Percentiles rank a stretch among this genome's conserved stretches.
These are phyloP conservation scores for Cupressus sempervirens DNA, from an alignment of 75 land plant genomes.

Conservation along the genomic window DNA sequence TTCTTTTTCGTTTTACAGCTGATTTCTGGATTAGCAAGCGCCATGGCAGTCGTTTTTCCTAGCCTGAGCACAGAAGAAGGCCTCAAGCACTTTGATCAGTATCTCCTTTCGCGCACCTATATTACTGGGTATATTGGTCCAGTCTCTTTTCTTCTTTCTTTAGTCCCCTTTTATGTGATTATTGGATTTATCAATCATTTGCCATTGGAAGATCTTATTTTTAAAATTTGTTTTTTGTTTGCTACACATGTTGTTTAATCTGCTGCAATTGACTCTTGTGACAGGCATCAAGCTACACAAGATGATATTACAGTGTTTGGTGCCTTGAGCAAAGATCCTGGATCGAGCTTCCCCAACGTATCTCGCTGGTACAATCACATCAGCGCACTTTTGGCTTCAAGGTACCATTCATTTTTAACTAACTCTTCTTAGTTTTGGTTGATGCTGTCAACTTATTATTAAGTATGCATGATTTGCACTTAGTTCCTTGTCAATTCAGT, in stretches of 20 bases:
- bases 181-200: too few species aligned
- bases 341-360: conserved; percentile 53
- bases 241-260: neutral
- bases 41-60: conserved; percentile 59
- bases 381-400: conserved; percentile 59
- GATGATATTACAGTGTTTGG: conserved; percentile 69
- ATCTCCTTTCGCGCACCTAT: conserved; percentile 68
- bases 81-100: conserved; percentile 71
- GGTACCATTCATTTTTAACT: conserved; percentile 32
- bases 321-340: conserved; percentile 43
- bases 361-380: conserved; percentile 82
- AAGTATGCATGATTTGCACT: neutral
- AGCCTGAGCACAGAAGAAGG: conserved; percentile 38
- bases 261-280: neutral
- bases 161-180: neutral
- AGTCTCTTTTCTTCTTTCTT: neutral
- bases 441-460: neutral
- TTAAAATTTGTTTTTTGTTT: neutral
- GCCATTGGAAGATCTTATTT: neutral
- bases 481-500: neutral
- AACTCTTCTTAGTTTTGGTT: neutral
- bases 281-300: conserved; percentile 79
- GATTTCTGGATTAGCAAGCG: neutral
- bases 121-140: conserved; percentile 35
- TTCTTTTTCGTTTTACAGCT: neutral